Evolutionary conservation across 2,329 filamentous ascomycete genomes (phyloP), one percentile per base, ranked within the genome.

Genomic region (Diplodia seriata): DNA sequence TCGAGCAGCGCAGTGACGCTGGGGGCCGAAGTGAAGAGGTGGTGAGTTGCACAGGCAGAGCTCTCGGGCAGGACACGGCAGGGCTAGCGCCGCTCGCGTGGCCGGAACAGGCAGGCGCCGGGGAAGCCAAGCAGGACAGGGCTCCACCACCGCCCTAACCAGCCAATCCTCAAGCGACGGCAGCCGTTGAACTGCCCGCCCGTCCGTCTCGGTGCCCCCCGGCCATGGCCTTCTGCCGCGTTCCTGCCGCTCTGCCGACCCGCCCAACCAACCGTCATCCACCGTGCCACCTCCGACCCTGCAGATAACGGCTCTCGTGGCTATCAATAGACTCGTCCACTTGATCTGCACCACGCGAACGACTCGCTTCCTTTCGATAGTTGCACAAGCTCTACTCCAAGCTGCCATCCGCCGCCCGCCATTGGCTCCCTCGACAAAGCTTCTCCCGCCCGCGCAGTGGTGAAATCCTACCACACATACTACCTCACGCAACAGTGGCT

Each of bases 41-140:
- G 9, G n/a, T 43, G 7, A n/a, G 40, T 47, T 47, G 18, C 40
- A 47, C 15, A 18, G 26, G 56, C 38, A 31, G 33, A 29, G 56
- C 38, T 40, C 23, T 18, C 12, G 43, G 56, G 38, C n/a, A 50
- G 6, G 1, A n/a, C 14, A 23, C 18, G 51, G 59, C 59, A 23
- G 36, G 6, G n/a, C 40, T 63, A 63, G 59, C 43, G 59, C 29
- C 43, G 59, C 59, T 51, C 59, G 59, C 29, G 18, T 26, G 43
- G 20, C 50, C 36, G 0, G 29, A 63, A 51, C 43, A 40, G 59
- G 59, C 43, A 63, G 59, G 59, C 59, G 59, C 59, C 23, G 38
- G 47, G 43, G 11, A 15, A 14, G 57, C 57, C 57, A 61, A 50
- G 57, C 57, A 49, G 12, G 43, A 47, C 18, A 23, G 31, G 18